Evolutionary conservation across 495 filamentous ascomycete species (phyloP).

Genomic region (Talaromyces liani): DNA sequence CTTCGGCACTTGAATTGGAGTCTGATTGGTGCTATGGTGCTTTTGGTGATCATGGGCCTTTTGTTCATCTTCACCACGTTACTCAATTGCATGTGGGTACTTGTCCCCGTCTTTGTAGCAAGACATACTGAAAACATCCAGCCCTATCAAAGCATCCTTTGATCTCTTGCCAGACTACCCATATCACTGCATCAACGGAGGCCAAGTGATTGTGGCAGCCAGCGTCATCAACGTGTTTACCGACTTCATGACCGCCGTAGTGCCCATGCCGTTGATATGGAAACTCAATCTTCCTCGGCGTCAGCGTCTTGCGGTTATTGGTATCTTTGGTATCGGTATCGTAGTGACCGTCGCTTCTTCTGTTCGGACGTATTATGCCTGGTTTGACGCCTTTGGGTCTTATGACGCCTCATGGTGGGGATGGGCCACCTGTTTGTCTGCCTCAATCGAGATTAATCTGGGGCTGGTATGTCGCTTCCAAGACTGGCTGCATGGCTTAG

Average conservation of each 20-base stretch:
- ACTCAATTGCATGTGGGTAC: constrained; percentile 50
- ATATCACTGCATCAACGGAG: constrained; percentile 42
- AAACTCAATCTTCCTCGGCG: constrained; percentile 44
- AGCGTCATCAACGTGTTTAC: constrained; percentile 54
- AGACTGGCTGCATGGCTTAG: neutral
- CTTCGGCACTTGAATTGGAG: constrained; percentile 17
- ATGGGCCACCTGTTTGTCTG: constrained; percentile 46
- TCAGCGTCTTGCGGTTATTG: constrained; percentile 48
- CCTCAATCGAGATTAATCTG: constrained; percentile 50
- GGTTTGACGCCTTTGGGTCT: constrained; percentile 37
- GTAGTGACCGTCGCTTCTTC: constrained; percentile 51
- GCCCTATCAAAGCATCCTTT: constrained; percentile 50
- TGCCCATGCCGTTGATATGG: constrained; percentile 55
- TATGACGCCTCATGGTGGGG: constrained; percentile 48
- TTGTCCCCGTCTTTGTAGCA: neutral
- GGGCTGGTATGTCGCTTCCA: constrained; percentile 45
- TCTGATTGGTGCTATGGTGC: constrained; percentile 35
- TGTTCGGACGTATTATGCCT: constrained; percentile 46
- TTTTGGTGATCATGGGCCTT: constrained; percentile 36
- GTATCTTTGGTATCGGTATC: constrained; percentile 52
- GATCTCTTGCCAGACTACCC: constrained; percentile 23
- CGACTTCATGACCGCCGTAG: constrained; percentile 48
- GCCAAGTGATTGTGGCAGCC: constrained; percentile 40
- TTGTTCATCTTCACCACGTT: constrained; percentile 43
- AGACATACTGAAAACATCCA: constrained; percentile 14